Evolutionary conservation across 139 green algal species (phyloP), one percentile per base, ranked within the genome.

Genomic region (Chloropicon primus): DNA sequence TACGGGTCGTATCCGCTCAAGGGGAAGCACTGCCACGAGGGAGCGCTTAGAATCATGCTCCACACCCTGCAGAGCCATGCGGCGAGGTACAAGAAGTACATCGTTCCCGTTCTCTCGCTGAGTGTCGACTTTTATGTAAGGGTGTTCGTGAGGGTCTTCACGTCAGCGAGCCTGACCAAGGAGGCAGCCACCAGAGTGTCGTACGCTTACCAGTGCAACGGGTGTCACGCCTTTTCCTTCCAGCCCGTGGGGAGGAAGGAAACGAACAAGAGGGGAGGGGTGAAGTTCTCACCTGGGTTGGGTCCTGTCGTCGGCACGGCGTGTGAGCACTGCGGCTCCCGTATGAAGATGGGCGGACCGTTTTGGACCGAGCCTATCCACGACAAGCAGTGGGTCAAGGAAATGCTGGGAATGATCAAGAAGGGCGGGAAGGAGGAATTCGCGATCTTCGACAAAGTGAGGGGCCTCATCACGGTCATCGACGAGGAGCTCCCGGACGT

Each of bases 121-220:
- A 93, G 85, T 25, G 89, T 99, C 41, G 95, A 99, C 82, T 99
- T 98, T 77, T 99, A 99, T 80, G 80, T 98, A 22, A 91, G 95
- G 17, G 84, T 98, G 3, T 97, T 97, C 82, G 90, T 98, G 72
- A 87, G 92, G 21, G 84, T 98, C 25, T 93, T 91, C 88, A 96
- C 91, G 3, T 91, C 80, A 26, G 80, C 94, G 1, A 76, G 81
- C 0, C 84, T 83, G 3, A 85, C 90, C 27, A 97, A 97, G 82
- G 82, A 88, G 5, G 79, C 82, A 0, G 84, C 91, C 1, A 87
- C 76, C 71, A 94, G 92, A 77, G 88, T 97, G 74, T 80, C 88
- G 1, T 97, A 98, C 82, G 79, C 98, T 17, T 98, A 90, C 85
- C 94, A 98, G 86, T 92, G 85, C 80, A 74, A 79, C 27, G 91